These are phyloP conservation scores for Colletotrichum sp. DNA, from an alignment of 2,329 filamentous ascomycete genomes.

Conservation along the genomic window DNA sequence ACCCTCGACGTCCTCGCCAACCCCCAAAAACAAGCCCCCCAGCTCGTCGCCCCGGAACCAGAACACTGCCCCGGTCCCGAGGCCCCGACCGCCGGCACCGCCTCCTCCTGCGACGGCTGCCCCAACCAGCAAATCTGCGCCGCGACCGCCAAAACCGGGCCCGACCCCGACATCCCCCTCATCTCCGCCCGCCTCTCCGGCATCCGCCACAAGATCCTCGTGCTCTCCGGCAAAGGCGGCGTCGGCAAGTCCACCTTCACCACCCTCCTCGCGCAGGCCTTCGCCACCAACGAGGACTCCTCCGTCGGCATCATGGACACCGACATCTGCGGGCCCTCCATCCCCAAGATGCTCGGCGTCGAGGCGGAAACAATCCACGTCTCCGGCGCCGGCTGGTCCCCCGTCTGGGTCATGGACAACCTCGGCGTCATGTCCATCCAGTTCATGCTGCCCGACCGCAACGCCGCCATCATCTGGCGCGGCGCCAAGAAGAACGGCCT, in stretches of 20 bases:
- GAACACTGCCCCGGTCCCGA: constrained; percentile 96
- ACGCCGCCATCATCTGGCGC: constrained; percentile 97
- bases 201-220: constrained; percentile 90
- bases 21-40: constrained; percentile 78
- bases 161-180: constrained; percentile 89
- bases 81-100: constrained; percentile 70
- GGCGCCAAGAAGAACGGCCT: constrained; percentile 98
- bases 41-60: constrained; percentile 92
- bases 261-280: constrained; percentile 84
- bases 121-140: constrained; percentile 97
- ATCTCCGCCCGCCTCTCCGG: constrained; percentile 83
- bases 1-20: constrained; percentile 75
- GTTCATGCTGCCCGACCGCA: constrained; percentile 93
- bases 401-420: constrained; percentile 95
- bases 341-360: constrained; percentile 99
- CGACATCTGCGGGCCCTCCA: constrained; percentile 94
- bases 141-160: constrained; percentile 83
- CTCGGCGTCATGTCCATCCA: constrained; percentile 96
- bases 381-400: constrained; percentile 87
- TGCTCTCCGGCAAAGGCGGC: constrained; percentile 93
- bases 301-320: constrained; percentile 97
- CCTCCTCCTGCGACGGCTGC: constrained; percentile 90
- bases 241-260: constrained; percentile 97
- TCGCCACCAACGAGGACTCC: constrained; percentile 78
- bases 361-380: constrained; percentile 94